Percentiles rank a stretch among this genome's conserved stretches.
phyloP scores from a whole-genome alignment of 2,329 filamentous ascomycete species.

The Botrytis medusae region DNA sequence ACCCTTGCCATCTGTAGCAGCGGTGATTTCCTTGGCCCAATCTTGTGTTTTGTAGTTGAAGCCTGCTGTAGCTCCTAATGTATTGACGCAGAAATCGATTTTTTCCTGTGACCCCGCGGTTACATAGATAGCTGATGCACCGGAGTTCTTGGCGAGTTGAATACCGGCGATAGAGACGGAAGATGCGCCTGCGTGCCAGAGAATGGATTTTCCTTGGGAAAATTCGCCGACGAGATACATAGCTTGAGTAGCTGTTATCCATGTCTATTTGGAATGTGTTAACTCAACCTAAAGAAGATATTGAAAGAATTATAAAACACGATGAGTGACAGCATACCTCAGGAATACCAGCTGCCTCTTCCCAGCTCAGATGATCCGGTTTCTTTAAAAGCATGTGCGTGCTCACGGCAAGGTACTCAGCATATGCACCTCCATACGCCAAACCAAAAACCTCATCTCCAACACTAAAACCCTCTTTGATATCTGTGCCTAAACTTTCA shows the following conservation, averaged over 20 bases:
- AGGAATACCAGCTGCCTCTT: constrained; percentile 76
- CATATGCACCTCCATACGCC: constrained; percentile 87
- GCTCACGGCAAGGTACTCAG: constrained; percentile 76
- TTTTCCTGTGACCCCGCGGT: constrained; percentile 81
- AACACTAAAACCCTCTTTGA: constrained; percentile 59
- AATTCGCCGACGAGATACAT: constrained; percentile 80
- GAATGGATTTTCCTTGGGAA: constrained; percentile 65
- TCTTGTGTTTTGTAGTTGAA: constrained; percentile 82
- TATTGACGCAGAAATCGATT: constrained; percentile 70
- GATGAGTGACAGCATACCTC: constrained; percentile 53
- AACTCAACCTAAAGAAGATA: not conserved
- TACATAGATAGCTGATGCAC: constrained; percentile 72
- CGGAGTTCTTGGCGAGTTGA: constrained; percentile 69
- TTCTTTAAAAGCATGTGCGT: constrained; percentile 82
- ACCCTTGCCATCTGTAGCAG: constrained; percentile 71
- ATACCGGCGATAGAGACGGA: constrained; percentile 85
- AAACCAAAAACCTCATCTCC: constrained; percentile 88
- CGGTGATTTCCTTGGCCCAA: constrained; percentile 71
- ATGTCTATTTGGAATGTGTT: constrained; percentile 48
- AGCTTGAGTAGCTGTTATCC: constrained; percentile 92
- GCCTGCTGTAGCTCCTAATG: constrained; percentile 73
- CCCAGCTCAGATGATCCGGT: constrained; percentile 68
- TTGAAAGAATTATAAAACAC: not conserved
- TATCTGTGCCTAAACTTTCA: constrained; percentile 51
- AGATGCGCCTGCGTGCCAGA: constrained; percentile 94